Percentiles rank a stretch among this genome's conserved stretches.
phyloP scores from a whole-genome alignment of 768 basidiomycete genomes.

The Boletus rubroflammeus region DNA sequence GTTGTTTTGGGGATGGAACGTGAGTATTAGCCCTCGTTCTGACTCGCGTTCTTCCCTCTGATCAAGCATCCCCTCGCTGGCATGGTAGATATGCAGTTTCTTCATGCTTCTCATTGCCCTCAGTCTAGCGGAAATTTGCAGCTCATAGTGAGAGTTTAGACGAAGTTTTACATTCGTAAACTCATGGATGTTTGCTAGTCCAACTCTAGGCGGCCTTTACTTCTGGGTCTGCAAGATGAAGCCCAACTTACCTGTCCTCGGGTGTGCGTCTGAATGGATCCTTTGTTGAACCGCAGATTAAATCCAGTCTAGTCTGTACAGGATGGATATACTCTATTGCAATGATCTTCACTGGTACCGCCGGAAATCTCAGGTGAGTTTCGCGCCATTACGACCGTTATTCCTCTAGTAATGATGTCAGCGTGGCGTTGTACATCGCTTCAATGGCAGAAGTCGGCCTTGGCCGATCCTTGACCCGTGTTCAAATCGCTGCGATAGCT shows the following conservation, averaged over 20 bases:
- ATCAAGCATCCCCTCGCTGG: not conserved
- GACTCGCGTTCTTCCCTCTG: not conserved
- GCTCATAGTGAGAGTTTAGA: slow-evolving; percentile 43
- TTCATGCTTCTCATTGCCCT: slow-evolving; percentile 58
- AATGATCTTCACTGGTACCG: slow-evolving; percentile 57
- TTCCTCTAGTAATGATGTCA: slow-evolving; percentile 13
- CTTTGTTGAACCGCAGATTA: not conserved
- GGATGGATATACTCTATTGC: slow-evolving; percentile 62
- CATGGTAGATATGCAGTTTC: slow-evolving; percentile 45
- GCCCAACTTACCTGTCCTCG: slow-evolving; percentile 48
- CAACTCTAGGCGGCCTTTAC: slow-evolving; percentile 57
- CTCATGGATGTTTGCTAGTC: slow-evolving; percentile 30
- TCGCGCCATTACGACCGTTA: not conserved
- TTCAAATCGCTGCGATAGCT: slow-evolving; percentile 51
- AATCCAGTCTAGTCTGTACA: slow-evolving; percentile 36
- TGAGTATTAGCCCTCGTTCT: slow-evolving; percentile 24
- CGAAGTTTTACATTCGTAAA: not conserved
- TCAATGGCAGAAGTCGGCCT: slow-evolving; percentile 49
- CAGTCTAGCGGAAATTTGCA: slow-evolving; percentile 56
- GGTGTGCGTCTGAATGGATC: slow-evolving; percentile 37
- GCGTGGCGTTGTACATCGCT: slow-evolving; percentile 53
- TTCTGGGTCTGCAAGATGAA: slow-evolving; percentile 66
- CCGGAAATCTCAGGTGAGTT: slow-evolving; percentile 49
- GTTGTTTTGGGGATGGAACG: slow-evolving; percentile 64
- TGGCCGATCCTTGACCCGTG: slow-evolving; percentile 40